Percentiles rank a stretch among this genome's conserved stretches.
These are phyloP conservation scores for Aspergillus taichungensis DNA, from an alignment of 495 filamentous ascomycete species.

Conservation along the genomic window DNA sequence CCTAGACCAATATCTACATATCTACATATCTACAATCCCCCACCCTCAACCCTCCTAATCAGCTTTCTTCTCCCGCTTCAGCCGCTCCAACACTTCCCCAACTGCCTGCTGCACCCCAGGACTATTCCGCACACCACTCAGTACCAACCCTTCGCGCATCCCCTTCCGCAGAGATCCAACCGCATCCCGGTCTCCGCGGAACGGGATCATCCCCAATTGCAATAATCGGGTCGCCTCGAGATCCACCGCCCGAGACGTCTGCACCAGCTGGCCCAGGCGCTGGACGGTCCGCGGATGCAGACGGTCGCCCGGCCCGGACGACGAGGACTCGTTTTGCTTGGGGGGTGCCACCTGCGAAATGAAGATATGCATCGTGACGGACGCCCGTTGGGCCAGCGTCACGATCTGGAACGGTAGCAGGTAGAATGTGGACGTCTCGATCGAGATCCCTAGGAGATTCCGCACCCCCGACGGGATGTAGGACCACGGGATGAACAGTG, in stretches of 20 bases:
- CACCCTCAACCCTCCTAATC: slow-evolving; percentile 3
- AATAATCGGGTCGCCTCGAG: slow-evolving; percentile 60
- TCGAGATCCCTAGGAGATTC: slow-evolving; percentile 54
- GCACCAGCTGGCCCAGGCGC: slow-evolving; percentile 33
- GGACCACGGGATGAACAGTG: slow-evolving; percentile 25
- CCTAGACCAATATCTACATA: background rate
- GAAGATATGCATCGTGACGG: slow-evolving; percentile 79
- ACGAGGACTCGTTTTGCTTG: slow-evolving; percentile 22
- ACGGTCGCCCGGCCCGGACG: slow-evolving; percentile 12
- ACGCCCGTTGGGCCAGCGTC: slow-evolving; percentile 62
- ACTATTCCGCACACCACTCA: slow-evolving; percentile 62
- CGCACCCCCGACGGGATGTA: slow-evolving; percentile 34
- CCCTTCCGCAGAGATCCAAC: slow-evolving; percentile 51
- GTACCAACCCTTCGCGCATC: slow-evolving; percentile 68
- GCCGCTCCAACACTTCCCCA: slow-evolving; percentile 49
- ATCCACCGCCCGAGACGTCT: slow-evolving; percentile 47
- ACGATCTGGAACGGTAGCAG: slow-evolving; percentile 88
- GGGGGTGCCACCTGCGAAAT: slow-evolving; percentile 63
- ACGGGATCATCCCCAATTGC: slow-evolving; percentile 74
- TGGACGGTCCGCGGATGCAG: slow-evolving; percentile 30
- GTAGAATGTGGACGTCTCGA: slow-evolving; percentile 40
- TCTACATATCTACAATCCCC: background rate
- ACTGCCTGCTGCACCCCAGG: slow-evolving; percentile 70
- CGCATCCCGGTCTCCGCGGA: slow-evolving; percentile 57
- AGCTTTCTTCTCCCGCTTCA: slow-evolving; percentile 25